These are phyloP conservation scores for Ceratocystiopsis brevicomis DNA, from an alignment of 2,329 filamentous ascomycete genomes.

Conservation along the genomic window DNA sequence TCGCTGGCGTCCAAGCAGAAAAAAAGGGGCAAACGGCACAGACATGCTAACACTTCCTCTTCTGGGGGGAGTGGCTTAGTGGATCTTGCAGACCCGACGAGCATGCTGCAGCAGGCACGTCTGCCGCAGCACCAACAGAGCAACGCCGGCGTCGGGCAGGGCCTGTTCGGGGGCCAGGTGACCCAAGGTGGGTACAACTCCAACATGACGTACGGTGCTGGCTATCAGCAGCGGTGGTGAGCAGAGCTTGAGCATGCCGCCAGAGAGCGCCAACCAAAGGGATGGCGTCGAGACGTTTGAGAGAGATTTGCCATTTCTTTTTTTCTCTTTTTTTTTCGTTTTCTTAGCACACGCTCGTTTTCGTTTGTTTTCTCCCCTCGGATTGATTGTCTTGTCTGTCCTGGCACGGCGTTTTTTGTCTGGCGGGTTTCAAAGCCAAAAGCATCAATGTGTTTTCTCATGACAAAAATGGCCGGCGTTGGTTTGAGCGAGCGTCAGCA, in stretches of 20 bases:
- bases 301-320: not conserved
- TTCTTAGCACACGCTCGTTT: not conserved
- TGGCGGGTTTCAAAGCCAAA: not conserved
- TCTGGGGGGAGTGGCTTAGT: slow-evolving; percentile 97
- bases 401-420: not conserved
- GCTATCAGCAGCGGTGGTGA: slow-evolving; percentile 46
- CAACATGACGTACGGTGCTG: slow-evolving; percentile 64
- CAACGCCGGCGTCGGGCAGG: slow-evolving; percentile 70
- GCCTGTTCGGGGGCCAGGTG: slow-evolving; percentile 66
- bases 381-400: not conserved
- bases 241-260: slow-evolving; percentile 15
- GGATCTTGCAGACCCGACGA: slow-evolving; percentile 94
- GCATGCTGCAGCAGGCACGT: slow-evolving; percentile 83
- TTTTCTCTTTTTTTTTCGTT: not conserved
- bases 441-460: not conserved
- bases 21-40: slow-evolving; percentile 99
- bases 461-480: not conserved
- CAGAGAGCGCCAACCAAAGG: not conserved
- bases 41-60: slow-evolving; percentile 99
- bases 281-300: not conserved
- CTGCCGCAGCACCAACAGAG: slow-evolving; percentile 63
- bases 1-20: slow-evolving; percentile 61
- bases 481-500: slow-evolving; percentile 1
- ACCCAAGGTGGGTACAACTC: slow-evolving; percentile 87
- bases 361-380: not conserved